Conservation (phyloP, 306 rosid species). For the Datisca glomerata region DNA sequence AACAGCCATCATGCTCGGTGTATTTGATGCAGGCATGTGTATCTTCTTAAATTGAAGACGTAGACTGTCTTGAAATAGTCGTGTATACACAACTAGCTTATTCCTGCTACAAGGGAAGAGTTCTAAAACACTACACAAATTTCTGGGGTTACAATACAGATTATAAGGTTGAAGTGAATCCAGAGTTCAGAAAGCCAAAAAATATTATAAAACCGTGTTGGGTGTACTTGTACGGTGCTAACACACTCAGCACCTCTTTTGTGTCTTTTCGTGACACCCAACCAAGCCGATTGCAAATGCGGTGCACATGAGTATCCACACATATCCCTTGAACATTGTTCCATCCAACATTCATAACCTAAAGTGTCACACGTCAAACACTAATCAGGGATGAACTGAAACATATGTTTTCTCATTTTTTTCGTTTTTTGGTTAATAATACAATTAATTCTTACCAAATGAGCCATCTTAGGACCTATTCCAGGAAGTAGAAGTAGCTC, state of each 20-base stretch:
- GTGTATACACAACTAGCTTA: not conserved
- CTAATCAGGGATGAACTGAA: too few relatives aligned
- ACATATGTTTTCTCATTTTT: too few relatives aligned
- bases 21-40: conserved; percentile 4
- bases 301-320: conserved; percentile 94
- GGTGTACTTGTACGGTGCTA: too few relatives aligned
- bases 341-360: conserved; percentile 97
- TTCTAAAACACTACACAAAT: not conserved
- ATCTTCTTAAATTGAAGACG: not conserved
- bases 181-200: conserved; percentile 7
- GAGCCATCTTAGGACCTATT: conserved; percentile 97
- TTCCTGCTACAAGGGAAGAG: not conserved
- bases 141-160: conserved; percentile 4
- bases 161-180: too few relatives aligned
- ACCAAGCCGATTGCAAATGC: conserved; percentile 84
- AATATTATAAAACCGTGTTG: conserved; percentile 3
- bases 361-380: conserved; percentile 11
- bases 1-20: too few relatives aligned
- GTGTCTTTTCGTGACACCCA: conserved; percentile 72
- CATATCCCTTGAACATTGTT: conserved; percentile 89
- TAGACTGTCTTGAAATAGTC: not conserved
- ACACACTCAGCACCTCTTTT: conserved; percentile 44
- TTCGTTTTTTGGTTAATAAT: conserved; percentile 9
- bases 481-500: conserved; percentile 88
- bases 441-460: conserved; percentile 44